phyloP scores from a whole-genome alignment of 768 basidiomycete species.

The Chalciporus pseudorubinellus region DNA sequence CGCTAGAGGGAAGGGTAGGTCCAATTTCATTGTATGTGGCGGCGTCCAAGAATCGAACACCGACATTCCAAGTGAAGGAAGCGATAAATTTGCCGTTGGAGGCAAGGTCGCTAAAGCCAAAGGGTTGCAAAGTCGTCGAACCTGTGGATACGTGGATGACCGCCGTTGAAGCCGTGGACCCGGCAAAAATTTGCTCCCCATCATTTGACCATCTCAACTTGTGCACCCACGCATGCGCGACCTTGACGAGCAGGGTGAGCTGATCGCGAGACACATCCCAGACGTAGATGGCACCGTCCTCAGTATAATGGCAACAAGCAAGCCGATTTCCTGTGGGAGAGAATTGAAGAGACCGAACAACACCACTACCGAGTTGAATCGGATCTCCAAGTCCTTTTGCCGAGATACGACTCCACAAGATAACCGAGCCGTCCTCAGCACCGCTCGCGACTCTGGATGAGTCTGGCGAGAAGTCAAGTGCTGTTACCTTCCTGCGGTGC shows the following conservation, averaged over 20 bases:
- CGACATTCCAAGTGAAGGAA: background rate
- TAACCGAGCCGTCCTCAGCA: constrained; percentile 1
- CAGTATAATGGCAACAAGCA: too few species aligned
- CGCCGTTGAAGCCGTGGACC: constrained; percentile 1
- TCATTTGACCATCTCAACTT: constrained; percentile 1
- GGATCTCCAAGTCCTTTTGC: background rate
- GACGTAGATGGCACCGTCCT: background rate
- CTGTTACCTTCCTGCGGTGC: background rate
- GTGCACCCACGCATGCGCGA: background rate
- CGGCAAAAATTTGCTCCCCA: background rate
- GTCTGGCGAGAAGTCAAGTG: constrained; percentile 3
- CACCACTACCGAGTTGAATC: background rate
- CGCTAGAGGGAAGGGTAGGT: background rate
- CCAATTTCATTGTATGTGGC: constrained; percentile 7
- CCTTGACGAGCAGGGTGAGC: background rate
- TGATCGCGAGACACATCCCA: background rate
- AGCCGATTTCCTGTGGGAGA: too few species aligned
- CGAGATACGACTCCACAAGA: background rate
- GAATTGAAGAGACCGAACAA: background rate
- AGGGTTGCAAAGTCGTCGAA: too few species aligned
- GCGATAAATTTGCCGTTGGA: constrained; percentile 6
- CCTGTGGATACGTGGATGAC: background rate
- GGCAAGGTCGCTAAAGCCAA: background rate
- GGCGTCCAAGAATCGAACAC: constrained; percentile 7
- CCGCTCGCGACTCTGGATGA: constrained; percentile 2